phyloP scores from a whole-genome alignment of 163 green algal genomes.

The Scenedesmus sp. region DNA sequence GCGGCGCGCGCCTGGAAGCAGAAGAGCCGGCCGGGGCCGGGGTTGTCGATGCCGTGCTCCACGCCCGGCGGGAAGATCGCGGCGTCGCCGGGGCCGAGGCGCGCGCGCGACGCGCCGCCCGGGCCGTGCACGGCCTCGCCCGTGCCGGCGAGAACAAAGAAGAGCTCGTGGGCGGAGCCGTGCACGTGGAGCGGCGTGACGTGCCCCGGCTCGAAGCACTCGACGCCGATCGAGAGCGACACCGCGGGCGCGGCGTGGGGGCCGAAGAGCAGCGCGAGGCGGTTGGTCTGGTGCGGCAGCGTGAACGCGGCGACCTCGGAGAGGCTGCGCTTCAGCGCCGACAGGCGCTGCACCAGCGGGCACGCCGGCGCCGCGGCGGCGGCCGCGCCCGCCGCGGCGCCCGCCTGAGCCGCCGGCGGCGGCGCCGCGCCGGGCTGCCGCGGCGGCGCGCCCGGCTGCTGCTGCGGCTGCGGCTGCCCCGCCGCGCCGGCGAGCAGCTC shows the following conservation, averaged over 20 bases:
- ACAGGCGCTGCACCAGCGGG: not conserved
- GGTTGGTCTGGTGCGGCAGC: slow-evolving; percentile 64
- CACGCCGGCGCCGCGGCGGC: slow-evolving; percentile 35
- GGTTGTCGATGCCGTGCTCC: slow-evolving; percentile 71
- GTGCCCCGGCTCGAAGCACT: slow-evolving; percentile 68
- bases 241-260: slow-evolving; percentile 49
- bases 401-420: not conserved
- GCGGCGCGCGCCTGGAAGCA: slow-evolving; percentile 56
- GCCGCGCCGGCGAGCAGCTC: slow-evolving; percentile 7
- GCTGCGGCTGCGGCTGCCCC: not conserved
- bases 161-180: slow-evolving; percentile 66
- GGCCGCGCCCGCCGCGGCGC: not conserved
- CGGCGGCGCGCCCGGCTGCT: not conserved
- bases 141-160: slow-evolving; percentile 69
- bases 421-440: not conserved
- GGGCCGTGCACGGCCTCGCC: slow-evolving; percentile 21
- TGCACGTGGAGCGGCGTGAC: slow-evolving; percentile 67
- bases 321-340: slow-evolving; percentile 46
- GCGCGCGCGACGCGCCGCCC: slow-evolving; percentile 26
- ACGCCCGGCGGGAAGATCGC: slow-evolving; percentile 68
- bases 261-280: slow-evolving; percentile 71
- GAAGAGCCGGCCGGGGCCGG: slow-evolving; percentile 46
- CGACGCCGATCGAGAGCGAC: slow-evolving; percentile 68
- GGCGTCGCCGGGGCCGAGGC: slow-evolving; percentile 58
- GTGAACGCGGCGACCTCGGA: slow-evolving; percentile 55